Evolutionary conservation across 306 rosid species (phyloP), one percentile per base, ranked within the genome.

Genomic region (Styphnolobium japonicum): DNA sequence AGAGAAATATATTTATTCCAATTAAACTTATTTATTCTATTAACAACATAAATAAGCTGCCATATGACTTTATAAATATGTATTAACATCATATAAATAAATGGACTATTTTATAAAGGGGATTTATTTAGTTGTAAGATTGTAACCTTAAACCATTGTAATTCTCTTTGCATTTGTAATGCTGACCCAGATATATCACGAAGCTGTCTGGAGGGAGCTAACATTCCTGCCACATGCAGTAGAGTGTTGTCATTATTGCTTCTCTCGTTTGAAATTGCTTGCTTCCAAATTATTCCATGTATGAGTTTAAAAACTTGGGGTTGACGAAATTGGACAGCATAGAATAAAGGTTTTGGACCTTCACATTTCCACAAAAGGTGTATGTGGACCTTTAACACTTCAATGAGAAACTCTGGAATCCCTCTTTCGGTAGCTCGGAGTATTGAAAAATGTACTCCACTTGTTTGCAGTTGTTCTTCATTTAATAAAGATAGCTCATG

Each of bases 121-220:
- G n/a, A n/a, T n/a, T n/a, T n/a, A n/a, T n/a, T n/a, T n/a, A n/a
- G n/a, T n/a, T n/a, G n/a, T 3, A 27, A 27, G 31, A 27, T 27
- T 27, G 3, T 71, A 3, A 53, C 56, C 75, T 65, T 77, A 25
- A 65, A 77, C 81, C 75, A 66, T 3, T 52, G 81, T 11, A 39
- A 15, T 62, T 75, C 80, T 45, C 51, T 62, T 62, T 75, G 71
- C 71, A 75, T 81, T 34, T 75, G 81, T 12, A 82, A 9, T 3
- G 76, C 74, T 2, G 80, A 72, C 31, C 86, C 80, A 1, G 69
- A 3, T 7, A 78, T 73, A 31, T 55, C 2, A 6, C 45, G 19
- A 33, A 63, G 39, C 9, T 40, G 9, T 2, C 19, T 4, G 2
- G 5, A 2, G 1, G 74, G 75, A 7, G 68, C 48, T 0, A 55